A percentile compares a stretch with the other conserved stretches of the same genome.
phyloP scores from a whole-genome alignment of 768 basidiomycete genomes.

The Podaxis sp. region DNA sequence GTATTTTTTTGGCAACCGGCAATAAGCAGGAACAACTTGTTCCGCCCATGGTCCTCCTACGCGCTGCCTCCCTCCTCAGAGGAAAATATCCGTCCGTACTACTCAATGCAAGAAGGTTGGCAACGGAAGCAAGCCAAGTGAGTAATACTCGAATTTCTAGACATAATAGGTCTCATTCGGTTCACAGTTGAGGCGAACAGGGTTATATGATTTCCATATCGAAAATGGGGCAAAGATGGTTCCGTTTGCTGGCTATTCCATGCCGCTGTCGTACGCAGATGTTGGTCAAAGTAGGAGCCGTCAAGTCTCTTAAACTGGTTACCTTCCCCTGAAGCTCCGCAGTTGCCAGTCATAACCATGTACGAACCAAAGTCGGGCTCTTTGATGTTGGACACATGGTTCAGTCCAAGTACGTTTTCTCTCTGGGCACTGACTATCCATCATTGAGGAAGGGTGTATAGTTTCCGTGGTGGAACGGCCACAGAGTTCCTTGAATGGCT shows the following conservation, averaged over 20 bases:
- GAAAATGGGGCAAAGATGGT: constrained; percentile 90
- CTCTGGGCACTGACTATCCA: neutral
- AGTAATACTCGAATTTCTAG: neutral
- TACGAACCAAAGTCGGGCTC: constrained; percentile 77
- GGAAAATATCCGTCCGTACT: neutral
- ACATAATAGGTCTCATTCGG: neutral
- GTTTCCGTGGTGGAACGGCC: constrained; percentile 79
- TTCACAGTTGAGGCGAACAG: constrained; percentile 56
- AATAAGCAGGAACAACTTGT: constrained; percentile 1
- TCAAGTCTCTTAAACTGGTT: neutral
- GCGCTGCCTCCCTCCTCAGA: constrained; percentile 8
- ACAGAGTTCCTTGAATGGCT: constrained; percentile 86
- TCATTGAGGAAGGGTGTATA: constrained; percentile 28
- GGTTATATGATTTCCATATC: constrained; percentile 88
- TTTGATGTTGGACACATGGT: constrained; percentile 99
- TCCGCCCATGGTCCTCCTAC: constrained; percentile 13
- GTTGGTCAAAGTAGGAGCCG: constrained; percentile 66
- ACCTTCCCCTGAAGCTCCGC: constrained; percentile 1
- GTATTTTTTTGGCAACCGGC: constrained; percentile 11
- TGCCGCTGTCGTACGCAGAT: constrained; percentile 87
- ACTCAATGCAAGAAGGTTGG: constrained; percentile 20
- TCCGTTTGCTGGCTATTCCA: constrained; percentile 91
- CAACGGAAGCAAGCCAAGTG: constrained; percentile 23
- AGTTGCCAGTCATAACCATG: constrained; percentile 92
- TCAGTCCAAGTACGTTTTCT: constrained; percentile 67